Conservation (phyloP, 495 filamentous ascomycete genomes). For the Mycothermus thermophilus region DNA sequence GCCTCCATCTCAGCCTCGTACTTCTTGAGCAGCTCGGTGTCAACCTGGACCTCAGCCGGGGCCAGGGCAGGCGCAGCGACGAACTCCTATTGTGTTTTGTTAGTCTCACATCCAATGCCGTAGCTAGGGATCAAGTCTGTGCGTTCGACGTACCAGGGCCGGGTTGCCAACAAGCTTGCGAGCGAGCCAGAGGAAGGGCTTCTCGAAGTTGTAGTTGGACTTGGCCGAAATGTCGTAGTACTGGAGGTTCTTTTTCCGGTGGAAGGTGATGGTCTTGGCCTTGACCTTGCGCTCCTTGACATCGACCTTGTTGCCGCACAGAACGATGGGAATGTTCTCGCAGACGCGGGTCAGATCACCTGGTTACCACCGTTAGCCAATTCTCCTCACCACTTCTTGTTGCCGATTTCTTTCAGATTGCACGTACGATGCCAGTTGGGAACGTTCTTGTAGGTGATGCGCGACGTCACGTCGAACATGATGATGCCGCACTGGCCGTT, state of each 20-base stretch:
- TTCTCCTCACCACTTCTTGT: neutral
- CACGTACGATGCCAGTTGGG: conserved; percentile 99
- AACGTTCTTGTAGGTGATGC: conserved; percentile 99
- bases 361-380: conserved; percentile 26
- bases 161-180: conserved; percentile 96
- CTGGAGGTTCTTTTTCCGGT: conserved; percentile 99
- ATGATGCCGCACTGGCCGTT: conserved; percentile 99
- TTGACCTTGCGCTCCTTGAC: conserved; percentile 99
- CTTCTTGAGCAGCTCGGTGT: conserved; percentile 62
- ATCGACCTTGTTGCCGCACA: conserved; percentile 99
- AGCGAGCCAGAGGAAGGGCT: conserved; percentile 99
- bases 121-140: too few species aligned
- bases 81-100: conserved; percentile 57
- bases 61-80: conserved; percentile 89
- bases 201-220: conserved; percentile 99
- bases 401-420: neutral
- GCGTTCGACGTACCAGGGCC: conserved; percentile 50
- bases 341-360: conserved; percentile 98
- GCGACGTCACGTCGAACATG: conserved; percentile 99
- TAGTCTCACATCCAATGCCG: too few species aligned
- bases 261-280: conserved; percentile 99
- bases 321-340: conserved; percentile 98
- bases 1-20: conserved; percentile 82
- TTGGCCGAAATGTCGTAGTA: conserved; percentile 99
- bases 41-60: conserved; percentile 80